Conservation (phyloP, 2,329 filamentous ascomycete species). For the Monosporascus ibericus region DNA sequence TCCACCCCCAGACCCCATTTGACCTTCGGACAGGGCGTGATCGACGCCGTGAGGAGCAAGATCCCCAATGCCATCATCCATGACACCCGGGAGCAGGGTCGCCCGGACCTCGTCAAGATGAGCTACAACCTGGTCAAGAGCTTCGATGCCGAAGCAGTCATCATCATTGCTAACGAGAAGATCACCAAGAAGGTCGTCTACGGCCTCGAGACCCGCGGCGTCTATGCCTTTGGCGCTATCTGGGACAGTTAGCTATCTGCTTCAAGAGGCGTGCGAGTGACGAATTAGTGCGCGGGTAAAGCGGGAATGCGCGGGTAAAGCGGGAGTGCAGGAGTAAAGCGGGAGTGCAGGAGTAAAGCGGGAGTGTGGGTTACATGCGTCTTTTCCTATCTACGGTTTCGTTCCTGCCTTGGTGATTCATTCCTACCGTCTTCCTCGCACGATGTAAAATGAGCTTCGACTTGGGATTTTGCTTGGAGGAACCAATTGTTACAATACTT, state of each 20-base stretch:
- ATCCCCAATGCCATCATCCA: slow-evolving; percentile 61
- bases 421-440: no score
- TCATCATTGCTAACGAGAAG: slow-evolving; percentile 65
- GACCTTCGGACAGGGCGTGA: slow-evolving; percentile 55
- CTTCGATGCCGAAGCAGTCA: slow-evolving; percentile 61
- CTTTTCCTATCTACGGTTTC: no score
- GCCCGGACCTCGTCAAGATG: slow-evolving; percentile 48
- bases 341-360: no score
- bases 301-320: no score
- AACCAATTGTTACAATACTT: no score
- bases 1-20: slow-evolving; percentile 53
- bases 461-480: no score
- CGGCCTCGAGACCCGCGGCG: slow-evolving; percentile 57
- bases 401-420: no score
- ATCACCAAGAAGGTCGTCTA: slow-evolving; percentile 65
- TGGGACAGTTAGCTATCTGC: slow-evolving; percentile 25
- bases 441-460: no score
- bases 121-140: slow-evolving; percentile 48
- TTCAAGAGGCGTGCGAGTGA: no score
- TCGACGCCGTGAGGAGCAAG: slow-evolving; percentile 47
- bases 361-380: no score
- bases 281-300: no score
- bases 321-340: no score
- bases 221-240: slow-evolving; percentile 67
- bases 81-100: slow-evolving; percentile 55